A percentile compares a stretch with the other conserved stretches of the same genome.
These are phyloP conservation scores for Chrysosporium keratinophilum DNA, from an alignment of 2,329 filamentous ascomycete species.

Conservation along the genomic window DNA sequence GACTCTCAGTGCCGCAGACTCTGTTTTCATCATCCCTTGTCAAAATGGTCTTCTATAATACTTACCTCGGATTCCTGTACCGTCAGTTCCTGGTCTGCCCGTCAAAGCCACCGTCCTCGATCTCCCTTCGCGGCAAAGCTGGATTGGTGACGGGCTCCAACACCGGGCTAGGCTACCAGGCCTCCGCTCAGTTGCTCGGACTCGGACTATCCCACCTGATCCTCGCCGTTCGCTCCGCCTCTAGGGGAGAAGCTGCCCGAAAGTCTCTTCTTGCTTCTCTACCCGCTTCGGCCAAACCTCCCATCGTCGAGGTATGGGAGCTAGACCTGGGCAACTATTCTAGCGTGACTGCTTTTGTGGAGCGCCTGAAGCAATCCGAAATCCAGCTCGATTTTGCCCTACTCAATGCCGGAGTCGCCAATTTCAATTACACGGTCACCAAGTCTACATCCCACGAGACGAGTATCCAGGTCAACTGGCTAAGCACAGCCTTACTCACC, in stretches of 20 bases:
- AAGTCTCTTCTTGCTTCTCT: conserved; percentile 18
- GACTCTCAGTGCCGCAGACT: too few species aligned
- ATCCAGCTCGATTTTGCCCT: conserved; percentile 32
- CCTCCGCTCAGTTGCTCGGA: conserved; percentile 33
- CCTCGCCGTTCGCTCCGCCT: conserved; percentile 37
- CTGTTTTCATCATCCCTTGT: too few species aligned
- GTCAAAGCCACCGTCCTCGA: too few species aligned
- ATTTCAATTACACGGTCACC: conserved; percentile 3
- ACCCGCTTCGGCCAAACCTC: conserved; percentile 22
- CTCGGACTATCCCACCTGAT: conserved; percentile 37
- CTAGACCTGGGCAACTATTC: conserved; percentile 42
- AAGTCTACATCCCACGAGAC: conserved; percentile 32
- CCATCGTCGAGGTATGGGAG: conserved; percentile 40
- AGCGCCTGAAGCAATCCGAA: conserved; percentile 18
- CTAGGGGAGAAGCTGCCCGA: conserved; percentile 38
- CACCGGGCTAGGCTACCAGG: conserved; percentile 41
- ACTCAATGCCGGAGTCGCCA: conserved; percentile 36
- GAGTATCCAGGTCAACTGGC: conserved; percentile 28
- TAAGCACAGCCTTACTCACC: conserved; percentile 17
- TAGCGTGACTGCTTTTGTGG: conserved; percentile 37
- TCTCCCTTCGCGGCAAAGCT: conserved; percentile 25
- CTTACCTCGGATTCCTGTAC: too few species aligned
- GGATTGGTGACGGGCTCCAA: conserved; percentile 45
- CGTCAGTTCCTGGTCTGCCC: too few species aligned
- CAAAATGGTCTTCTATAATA: too few species aligned